Evolutionary conservation across 139 green algal species (phyloP).

Genomic region (Microglena sp.): DNA sequence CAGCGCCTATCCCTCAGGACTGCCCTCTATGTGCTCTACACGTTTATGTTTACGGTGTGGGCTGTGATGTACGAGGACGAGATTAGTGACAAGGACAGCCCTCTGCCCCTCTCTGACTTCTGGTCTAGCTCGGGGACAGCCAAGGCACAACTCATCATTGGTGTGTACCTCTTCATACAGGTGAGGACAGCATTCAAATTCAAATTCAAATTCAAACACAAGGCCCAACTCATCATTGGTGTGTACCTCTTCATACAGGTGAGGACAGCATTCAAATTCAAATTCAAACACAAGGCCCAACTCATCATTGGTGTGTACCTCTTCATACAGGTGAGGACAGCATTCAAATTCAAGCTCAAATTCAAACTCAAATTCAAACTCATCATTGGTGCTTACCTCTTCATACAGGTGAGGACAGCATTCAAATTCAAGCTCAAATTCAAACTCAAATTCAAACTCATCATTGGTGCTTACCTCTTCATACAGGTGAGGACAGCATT

Average conservation of each 20-base stretch:
- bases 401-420: slow-evolving; percentile 12
- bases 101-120: slow-evolving; percentile 8
- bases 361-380: slow-evolving; percentile 18
- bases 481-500: slow-evolving; percentile 9
- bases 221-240: slow-evolving; percentile 15
- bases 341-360: background rate
- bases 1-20: slow-evolving; percentile 13
- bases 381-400: slow-evolving; percentile 20
- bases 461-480: slow-evolving; percentile 23
- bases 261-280: background rate
- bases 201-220: slow-evolving; percentile 2
- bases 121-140: slow-evolving; percentile 5
- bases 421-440: background rate
- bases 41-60: slow-evolving; percentile 20
- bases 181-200: background rate
- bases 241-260: slow-evolving; percentile 28
- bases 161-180: slow-evolving; percentile 24
- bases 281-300: slow-evolving; percentile 13
- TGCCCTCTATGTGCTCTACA: slow-evolving; percentile 26
- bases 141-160: slow-evolving; percentile 17
- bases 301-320: slow-evolving; percentile 23
- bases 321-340: slow-evolving; percentile 13
- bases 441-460: slow-evolving; percentile 16
- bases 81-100: too few relatives aligned
- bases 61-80: slow-evolving; percentile 24